These are phyloP conservation scores for Protostelium mycophagum DNA, from an alignment of 78 protist genomes.

Conservation along the genomic window DNA sequence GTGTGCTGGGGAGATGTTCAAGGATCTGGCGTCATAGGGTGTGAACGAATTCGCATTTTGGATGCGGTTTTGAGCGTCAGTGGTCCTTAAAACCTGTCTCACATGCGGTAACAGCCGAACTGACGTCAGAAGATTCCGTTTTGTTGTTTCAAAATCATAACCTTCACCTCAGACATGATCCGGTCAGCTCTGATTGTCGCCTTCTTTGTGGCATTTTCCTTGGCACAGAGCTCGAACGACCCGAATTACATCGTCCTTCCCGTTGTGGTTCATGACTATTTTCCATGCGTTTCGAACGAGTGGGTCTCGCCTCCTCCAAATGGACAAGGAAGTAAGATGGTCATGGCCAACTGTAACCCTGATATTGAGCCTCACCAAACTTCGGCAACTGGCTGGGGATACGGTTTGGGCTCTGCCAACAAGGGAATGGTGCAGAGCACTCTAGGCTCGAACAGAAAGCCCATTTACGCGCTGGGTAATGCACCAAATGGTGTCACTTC, in stretches of 20 bases:
- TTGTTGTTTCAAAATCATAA: too few species aligned
- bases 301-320: neutral
- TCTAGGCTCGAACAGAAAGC: neutral
- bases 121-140: too few species aligned
- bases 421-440: neutral
- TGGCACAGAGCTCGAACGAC: too few species aligned
- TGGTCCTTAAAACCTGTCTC: too few species aligned
- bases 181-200: too few species aligned
- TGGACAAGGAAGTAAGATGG: neutral
- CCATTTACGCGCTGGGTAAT: neutral
- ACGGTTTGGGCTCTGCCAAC: neutral
- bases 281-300: neutral
- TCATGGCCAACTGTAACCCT: neutral
- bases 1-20: too few species aligned
- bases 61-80: too few species aligned
- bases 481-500: neutral
- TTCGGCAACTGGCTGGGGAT: neutral
- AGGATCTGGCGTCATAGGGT: too few species aligned
- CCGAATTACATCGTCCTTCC: neutral
- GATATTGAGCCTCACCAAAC: neutral
- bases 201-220: too few species aligned
- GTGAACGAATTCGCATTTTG: too few species aligned
- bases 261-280: neutral
- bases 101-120: too few species aligned
- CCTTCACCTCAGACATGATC: too few species aligned